Percentiles rank a stretch among this genome's conserved stretches.
These are phyloP conservation scores for Pythium vanterpoolii DNA, from an alignment of 352 stramenopile genomes.

Conservation along the genomic window DNA sequence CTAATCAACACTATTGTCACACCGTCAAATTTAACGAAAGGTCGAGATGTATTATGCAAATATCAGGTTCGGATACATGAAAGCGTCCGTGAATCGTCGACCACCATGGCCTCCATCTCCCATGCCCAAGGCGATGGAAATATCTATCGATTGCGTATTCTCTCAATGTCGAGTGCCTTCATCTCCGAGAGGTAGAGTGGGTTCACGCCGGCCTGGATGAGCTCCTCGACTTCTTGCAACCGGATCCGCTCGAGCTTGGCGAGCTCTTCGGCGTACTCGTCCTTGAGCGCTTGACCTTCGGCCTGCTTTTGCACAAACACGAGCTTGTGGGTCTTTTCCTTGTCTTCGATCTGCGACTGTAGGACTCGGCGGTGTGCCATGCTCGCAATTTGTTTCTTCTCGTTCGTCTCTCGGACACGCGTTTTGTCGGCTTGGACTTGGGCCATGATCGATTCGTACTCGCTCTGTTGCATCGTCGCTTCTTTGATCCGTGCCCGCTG, in stretches of 20 bases:
- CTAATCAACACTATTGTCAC: not conserved
- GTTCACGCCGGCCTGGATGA: constrained; percentile 87
- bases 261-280: constrained; percentile 76
- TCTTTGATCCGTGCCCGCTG: constrained; percentile 72
- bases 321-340: constrained; percentile 72
- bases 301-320: constrained; percentile 61
- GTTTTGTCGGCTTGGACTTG: constrained; percentile 73
- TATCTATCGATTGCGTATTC: constrained; percentile 29
- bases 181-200: constrained; percentile 91
- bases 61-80: no score
- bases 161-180: constrained; percentile 88
- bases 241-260: constrained; percentile 87
- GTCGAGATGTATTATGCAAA: not conserved
- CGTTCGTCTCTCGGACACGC: constrained; percentile 50
- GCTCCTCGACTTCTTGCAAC: constrained; percentile 84
- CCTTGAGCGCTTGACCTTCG: constrained; percentile 68
- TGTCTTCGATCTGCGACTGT: constrained; percentile 91
- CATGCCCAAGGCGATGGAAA: not conserved
- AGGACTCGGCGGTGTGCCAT: constrained; percentile 75
- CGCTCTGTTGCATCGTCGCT: constrained; percentile 75
- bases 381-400: constrained; percentile 59
- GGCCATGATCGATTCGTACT: constrained; percentile 88
- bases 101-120: not conserved
- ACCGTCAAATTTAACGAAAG: not conserved
- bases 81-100: no score